These are phyloP conservation scores for Hippophae rhamnoides DNA, from an alignment of 306 rosid species.

Conservation along the genomic window DNA sequence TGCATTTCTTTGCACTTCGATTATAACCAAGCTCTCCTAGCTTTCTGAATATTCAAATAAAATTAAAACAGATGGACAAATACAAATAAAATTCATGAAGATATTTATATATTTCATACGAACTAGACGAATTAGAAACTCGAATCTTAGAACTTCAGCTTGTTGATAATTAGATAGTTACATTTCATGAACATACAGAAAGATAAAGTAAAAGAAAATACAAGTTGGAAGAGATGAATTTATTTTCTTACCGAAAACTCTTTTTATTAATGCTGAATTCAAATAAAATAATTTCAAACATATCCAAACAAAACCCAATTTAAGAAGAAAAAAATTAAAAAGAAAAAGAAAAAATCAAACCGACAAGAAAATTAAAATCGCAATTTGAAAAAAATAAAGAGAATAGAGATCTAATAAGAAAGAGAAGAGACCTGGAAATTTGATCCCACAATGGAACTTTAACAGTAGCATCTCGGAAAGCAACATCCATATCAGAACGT, in stretches of 20 bases:
- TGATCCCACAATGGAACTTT: constrained; percentile 99
- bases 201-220: neutral
- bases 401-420: neutral
- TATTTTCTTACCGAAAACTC: no score
- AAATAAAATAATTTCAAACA: no score
- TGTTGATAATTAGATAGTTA: no score
- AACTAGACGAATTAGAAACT: no score
- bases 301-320: no score
- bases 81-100: neutral
- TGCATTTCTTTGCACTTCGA: constrained; percentile 86
- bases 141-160: no score
- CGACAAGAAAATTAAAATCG: no score
- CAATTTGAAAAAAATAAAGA: neutral
- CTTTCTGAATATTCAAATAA: constrained; percentile 42
- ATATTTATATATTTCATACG: neutral
- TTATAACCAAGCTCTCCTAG: constrained; percentile 76
- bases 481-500: constrained; percentile 87
- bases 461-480: constrained; percentile 75
- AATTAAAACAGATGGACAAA: no score
- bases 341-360: no score
- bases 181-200: no score
- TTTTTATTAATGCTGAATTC: no score
- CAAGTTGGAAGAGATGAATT: neutral
- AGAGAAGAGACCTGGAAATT: constrained; percentile 48
- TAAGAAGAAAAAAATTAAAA: no score